phyloP scores from a whole-genome alignment of 495 filamentous ascomycete species.

The Penicillium paradoxum region DNA sequence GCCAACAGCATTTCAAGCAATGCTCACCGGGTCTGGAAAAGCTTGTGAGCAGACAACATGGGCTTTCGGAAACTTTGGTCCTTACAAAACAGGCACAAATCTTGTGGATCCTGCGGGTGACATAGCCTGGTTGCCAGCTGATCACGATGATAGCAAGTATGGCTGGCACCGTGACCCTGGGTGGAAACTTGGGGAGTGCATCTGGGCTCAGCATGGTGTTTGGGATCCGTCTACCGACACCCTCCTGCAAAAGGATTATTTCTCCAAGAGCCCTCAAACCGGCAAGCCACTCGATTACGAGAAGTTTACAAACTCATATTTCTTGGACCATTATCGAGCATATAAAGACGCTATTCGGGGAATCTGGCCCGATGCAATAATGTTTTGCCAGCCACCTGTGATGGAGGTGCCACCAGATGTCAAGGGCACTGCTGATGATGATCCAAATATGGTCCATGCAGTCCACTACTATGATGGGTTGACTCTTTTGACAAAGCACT shows the following conservation, averaged over 20 bases:
- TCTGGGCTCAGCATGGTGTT: conserved; percentile 96
- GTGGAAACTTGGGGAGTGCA: conserved; percentile 88
- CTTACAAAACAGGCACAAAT: conserved; percentile 76
- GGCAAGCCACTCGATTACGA: conserved; percentile 72
- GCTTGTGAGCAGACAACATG: conserved; percentile 86
- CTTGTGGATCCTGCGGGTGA: conserved; percentile 87
- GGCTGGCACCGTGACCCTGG: conserved; percentile 82
- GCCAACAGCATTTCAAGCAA: conserved; percentile 91
- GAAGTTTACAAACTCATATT: conserved; percentile 83
- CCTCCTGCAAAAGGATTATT: conserved; percentile 82
- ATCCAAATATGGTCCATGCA: conserved; percentile 84
- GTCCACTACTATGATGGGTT: conserved; percentile 97
- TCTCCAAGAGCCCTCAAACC: conserved; percentile 65
- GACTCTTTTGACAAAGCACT: conserved; percentile 95
- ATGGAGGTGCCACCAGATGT: conserved; percentile 85
- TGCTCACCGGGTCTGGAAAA: conserved; percentile 81
- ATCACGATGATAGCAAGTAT: conserved; percentile 80
- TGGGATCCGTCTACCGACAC: conserved; percentile 82
- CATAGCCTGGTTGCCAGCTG: conserved; percentile 72
- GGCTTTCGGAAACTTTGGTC: conserved; percentile 90
- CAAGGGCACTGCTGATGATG: conserved; percentile 83
- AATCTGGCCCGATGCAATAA: conserved; percentile 72
- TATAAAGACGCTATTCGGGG: conserved; percentile 67
- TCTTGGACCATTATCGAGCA: conserved; percentile 76
- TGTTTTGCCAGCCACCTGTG: conserved; percentile 89